Conservation (phyloP, 306 rosid genomes). For the Castanea crenata region DNA sequence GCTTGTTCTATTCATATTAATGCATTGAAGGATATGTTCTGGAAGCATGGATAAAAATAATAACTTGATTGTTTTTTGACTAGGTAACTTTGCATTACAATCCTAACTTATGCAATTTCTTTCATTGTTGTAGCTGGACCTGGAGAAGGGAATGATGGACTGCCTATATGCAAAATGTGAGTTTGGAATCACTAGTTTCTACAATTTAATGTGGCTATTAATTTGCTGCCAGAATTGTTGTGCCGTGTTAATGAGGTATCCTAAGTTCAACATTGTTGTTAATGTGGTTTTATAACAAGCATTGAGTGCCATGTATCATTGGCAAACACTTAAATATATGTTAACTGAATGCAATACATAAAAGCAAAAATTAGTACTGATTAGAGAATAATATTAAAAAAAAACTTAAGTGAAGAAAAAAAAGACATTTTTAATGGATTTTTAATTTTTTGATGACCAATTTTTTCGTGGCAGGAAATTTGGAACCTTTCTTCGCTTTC, state of each 20-base stretch:
- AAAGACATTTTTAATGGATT: slow-evolving; percentile 55
- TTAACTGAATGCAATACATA: slow-evolving; percentile 39
- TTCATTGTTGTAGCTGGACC: slow-evolving; percentile 53
- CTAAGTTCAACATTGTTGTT: neutral
- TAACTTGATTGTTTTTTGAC: neutral
- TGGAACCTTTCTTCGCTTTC: slow-evolving; percentile 74
- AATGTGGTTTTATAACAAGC: neutral
- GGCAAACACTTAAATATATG: neutral
- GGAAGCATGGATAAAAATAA: neutral
- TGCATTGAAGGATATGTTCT: neutral
- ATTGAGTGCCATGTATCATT: neutral
- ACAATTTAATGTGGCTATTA: neutral
- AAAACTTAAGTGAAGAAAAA: neutral
- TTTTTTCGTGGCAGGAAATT: slow-evolving; percentile 86
- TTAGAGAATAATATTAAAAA: neutral
- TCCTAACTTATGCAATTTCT: slow-evolving; percentile 9
- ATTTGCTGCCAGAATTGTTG: neutral
- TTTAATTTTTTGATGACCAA: slow-evolving; percentile 69
- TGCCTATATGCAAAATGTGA: slow-evolving; percentile 94
- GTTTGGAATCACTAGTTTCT: slow-evolving; percentile 23
- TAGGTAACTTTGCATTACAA: neutral
- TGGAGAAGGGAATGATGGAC: slow-evolving; percentile 96
- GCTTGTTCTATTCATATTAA: neutral
- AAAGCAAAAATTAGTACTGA: too few species aligned
- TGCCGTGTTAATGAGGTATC: neutral